Conservation (phyloP, 1,284 basidiomycete species). For the Phellopilus nigrolimitatus region DNA sequence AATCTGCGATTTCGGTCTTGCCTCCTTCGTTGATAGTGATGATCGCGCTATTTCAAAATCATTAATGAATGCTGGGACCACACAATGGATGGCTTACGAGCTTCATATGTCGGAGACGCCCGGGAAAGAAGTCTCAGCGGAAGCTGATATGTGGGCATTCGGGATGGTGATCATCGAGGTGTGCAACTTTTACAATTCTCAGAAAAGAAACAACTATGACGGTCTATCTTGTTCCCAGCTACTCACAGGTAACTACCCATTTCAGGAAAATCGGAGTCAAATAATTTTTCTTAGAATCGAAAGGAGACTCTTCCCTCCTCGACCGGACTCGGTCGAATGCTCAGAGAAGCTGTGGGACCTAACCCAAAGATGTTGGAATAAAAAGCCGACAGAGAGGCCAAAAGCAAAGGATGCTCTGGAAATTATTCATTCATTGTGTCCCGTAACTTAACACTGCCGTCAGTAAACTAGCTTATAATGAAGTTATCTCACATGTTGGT, state of each 20-base stretch:
- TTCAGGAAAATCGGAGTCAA: not conserved
- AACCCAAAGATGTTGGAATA: conserved; percentile 6
- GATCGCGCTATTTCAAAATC: conserved; percentile 2
- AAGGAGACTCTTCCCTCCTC: not conserved
- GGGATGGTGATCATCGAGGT: conserved; percentile 16
- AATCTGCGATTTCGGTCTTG: conserved; percentile 20
- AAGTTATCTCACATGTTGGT: not conserved
- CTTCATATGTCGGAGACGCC: not conserved
- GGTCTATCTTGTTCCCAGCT: not conserved
- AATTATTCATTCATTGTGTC: not conserved
- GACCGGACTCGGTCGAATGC: conserved; percentile 6
- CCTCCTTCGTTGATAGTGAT: conserved; percentile 5
- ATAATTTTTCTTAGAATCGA: not conserved
- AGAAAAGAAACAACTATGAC: not conserved
- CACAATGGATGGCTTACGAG: conserved; percentile 12
- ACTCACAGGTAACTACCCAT: conserved; percentile 7
- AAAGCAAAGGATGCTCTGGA: not conserved
- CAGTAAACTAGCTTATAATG: not conserved
- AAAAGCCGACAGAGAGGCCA: conserved; percentile 3
- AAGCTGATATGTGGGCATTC: conserved; percentile 20
- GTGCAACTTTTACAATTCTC: not conserved
- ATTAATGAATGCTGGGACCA: conserved; percentile 1
- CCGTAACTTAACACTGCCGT: not conserved
- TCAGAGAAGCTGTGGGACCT: conserved; percentile 4
- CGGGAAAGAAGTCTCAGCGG: not conserved